A percentile compares a stretch with the other conserved stretches of the same genome.
Conservation (phyloP, 2,329 filamentous ascomycete genomes). For the Neofusicoccum kwambonambiense region DNA sequence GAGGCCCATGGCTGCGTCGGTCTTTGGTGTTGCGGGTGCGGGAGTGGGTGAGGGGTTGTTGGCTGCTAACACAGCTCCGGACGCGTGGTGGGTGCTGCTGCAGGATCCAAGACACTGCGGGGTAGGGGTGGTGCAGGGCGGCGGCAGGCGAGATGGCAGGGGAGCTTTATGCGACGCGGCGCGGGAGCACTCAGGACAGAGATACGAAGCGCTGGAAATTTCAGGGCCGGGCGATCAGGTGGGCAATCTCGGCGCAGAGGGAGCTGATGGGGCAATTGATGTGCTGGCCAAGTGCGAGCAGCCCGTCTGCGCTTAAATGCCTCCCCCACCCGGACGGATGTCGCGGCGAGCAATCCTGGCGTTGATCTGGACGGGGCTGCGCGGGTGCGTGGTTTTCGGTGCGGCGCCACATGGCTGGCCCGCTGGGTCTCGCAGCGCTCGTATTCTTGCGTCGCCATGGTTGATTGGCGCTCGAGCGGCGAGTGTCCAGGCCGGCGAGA, state of each 20-base stretch:
- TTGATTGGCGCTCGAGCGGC: no score
- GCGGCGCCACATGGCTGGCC: background rate
- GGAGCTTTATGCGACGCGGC: background rate
- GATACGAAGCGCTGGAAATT: background rate
- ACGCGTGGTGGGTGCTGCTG: background rate
- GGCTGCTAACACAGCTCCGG: background rate
- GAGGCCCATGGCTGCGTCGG: constrained; percentile 5
- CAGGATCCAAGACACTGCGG: background rate
- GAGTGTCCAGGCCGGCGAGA: background rate
- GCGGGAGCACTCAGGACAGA: no score
- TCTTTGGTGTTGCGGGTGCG: background rate
- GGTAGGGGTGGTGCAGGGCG: background rate
- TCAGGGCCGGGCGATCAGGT: background rate
- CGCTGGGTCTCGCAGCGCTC: background rate
- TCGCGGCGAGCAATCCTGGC: constrained; percentile 6
- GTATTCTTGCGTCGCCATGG: no score
- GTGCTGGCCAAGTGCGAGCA: background rate
- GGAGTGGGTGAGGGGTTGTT: background rate
- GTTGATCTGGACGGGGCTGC: background rate
- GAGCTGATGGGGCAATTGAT: background rate
- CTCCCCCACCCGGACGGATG: background rate
- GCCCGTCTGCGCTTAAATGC: background rate
- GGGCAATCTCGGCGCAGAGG: background rate
- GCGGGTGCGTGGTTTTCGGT: background rate
- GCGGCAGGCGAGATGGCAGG: constrained; percentile 1